Conservation (phyloP, 768 basidiomycete species). For the Paxillus involutus region DNA sequence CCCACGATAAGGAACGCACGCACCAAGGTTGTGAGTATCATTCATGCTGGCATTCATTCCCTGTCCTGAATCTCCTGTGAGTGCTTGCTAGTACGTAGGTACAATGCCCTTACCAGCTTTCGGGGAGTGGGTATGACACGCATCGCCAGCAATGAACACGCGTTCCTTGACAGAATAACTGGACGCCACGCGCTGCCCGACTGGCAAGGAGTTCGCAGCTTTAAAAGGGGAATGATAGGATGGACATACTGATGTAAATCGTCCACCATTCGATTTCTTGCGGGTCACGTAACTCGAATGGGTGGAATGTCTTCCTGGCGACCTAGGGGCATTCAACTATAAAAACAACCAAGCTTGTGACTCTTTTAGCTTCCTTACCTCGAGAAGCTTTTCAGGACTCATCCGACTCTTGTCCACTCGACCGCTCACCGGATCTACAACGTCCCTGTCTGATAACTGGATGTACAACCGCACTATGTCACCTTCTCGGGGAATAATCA, state of each 20-base stretch:
- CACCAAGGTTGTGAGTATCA: constrained; percentile 70
- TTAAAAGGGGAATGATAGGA: neutral
- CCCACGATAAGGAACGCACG: neutral
- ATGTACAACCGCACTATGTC: constrained; percentile 72
- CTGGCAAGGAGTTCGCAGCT: constrained; percentile 29
- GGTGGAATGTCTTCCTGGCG: constrained; percentile 54
- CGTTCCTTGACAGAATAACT: constrained; percentile 59
- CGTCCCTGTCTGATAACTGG: constrained; percentile 55
- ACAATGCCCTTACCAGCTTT: constrained; percentile 49
- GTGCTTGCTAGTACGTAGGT: neutral
- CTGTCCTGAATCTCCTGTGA: constrained; percentile 45
- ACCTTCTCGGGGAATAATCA: constrained; percentile 73
- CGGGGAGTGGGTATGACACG: constrained; percentile 68
- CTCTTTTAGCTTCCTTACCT: constrained; percentile 33
- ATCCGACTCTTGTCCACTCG: constrained; percentile 54
- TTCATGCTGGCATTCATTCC: constrained; percentile 81
- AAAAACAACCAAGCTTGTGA: neutral
- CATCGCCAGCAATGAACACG: constrained; percentile 77
- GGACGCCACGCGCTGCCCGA: constrained; percentile 75
- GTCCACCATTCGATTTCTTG: constrained; percentile 71
- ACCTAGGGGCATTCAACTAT: constrained; percentile 35
- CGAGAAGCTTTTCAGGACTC: constrained; percentile 50
- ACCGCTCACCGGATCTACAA: constrained; percentile 43
- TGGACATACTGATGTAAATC: constrained; percentile 58
- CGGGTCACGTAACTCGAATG: constrained; percentile 50